Conservation (phyloP, 2,329 filamentous ascomycete species). For the Aaosphaeria pasadenensis region DNA sequence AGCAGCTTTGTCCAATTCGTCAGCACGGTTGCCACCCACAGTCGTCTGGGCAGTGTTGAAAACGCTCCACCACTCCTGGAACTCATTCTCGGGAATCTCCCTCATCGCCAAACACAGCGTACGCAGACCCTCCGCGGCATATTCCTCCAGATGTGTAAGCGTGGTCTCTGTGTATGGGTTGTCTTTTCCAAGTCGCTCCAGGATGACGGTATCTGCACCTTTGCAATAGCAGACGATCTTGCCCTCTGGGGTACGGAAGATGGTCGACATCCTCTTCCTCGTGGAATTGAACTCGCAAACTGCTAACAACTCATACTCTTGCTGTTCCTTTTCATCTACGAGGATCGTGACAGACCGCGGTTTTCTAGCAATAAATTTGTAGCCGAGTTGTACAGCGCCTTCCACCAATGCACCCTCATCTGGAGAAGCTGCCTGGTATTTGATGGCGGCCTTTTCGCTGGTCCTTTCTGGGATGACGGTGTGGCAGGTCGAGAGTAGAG, state of each 20-base stretch:
- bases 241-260: constrained; percentile 93
- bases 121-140: constrained; percentile 90
- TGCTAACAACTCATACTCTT: constrained; percentile 85
- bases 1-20: constrained; percentile 94
- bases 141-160: constrained; percentile 93
- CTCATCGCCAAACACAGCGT: constrained; percentile 94
- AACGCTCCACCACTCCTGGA: constrained; percentile 78
- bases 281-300: constrained; percentile 99
- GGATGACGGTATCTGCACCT: constrained; percentile 94
- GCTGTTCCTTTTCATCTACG: constrained; percentile 62
- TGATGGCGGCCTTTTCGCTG: constrained; percentile 80
- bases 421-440: constrained; percentile 95
- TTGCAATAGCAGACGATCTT: constrained; percentile 94
- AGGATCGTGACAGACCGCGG: constrained; percentile 84
- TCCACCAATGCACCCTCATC: constrained; percentile 97
- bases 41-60: constrained; percentile 88
- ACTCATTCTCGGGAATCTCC: constrained; percentile 87
- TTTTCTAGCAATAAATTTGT: constrained; percentile 86
- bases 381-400: constrained; percentile 80
- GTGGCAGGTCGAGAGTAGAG: constrained; percentile 85
- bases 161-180: constrained; percentile 85
- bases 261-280: constrained; percentile 95
- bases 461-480: constrained; percentile 93
- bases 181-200: constrained; percentile 80
- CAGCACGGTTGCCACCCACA: constrained; percentile 84